phyloP scores from a whole-genome alignment of 2,329 filamentous ascomycete genomes.

The Huntiella bhutanensis region DNA sequence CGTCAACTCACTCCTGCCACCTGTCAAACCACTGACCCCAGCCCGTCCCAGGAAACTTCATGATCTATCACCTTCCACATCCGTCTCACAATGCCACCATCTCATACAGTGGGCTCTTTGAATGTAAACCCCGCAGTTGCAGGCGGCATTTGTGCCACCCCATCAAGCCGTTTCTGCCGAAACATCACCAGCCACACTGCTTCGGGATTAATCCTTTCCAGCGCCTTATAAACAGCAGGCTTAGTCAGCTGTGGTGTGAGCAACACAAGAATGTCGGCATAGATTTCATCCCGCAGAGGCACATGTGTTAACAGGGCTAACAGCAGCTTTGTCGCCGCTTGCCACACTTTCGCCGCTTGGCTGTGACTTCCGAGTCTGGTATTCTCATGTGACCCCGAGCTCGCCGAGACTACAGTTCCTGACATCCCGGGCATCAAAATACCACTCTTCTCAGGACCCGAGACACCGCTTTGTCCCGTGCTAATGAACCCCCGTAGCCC shows the following conservation, averaged over 20 bases:
- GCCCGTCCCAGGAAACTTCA: too few species aligned
- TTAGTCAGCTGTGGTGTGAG: conserved; percentile 32
- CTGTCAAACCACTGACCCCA: too few species aligned
- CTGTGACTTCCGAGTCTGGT: conserved; percentile 37
- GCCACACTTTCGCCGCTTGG: conserved; percentile 45
- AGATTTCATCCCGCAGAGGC: conserved; percentile 44
- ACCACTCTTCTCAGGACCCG: too few species aligned
- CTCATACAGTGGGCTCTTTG: not conserved
- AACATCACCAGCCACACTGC: conserved; percentile 54
- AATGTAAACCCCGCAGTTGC: conserved; percentile 26
- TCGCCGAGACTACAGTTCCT: not conserved
- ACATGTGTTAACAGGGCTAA: conserved; percentile 43
- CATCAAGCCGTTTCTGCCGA: conserved; percentile 15
- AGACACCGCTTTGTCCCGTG: not conserved
- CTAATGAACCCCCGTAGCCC: conserved; percentile 12
- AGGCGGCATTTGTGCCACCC: conserved; percentile 19
- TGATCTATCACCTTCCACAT: too few species aligned
- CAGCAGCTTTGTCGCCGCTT: conserved; percentile 39
- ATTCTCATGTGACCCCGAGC: conserved; percentile 1
- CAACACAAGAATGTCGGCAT: conserved; percentile 51
- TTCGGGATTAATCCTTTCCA: conserved; percentile 51
- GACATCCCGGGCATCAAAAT: conserved; percentile 3
- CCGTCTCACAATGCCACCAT: too few species aligned
- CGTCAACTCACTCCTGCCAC: too few species aligned
- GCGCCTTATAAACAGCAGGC: conserved; percentile 30